Evolutionary conservation across 345 rosid genomes (phyloP).

Genomic region (Boechera retrofracta): DNA sequence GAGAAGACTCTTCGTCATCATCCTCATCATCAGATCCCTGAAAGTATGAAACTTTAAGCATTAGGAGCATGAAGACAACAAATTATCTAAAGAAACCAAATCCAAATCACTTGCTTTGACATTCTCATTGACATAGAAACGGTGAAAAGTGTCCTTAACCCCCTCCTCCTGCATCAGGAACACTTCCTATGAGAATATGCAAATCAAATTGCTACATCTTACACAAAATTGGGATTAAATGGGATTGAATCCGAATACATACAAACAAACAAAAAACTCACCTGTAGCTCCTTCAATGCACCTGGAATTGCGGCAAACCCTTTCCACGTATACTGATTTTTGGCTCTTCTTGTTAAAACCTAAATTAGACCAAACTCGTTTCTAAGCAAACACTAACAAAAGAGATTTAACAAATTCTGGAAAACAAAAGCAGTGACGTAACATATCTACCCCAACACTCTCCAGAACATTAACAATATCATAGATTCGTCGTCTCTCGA

Average conservation of each 20-base stretch:
- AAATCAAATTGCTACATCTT: slow-evolving; percentile 17
- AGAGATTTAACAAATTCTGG: background rate
- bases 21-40: slow-evolving; percentile 68
- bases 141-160: slow-evolving; percentile 52
- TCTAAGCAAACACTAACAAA: background rate
- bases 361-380: slow-evolving; percentile 30
- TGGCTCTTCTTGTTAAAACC: slow-evolving; percentile 75
- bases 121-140: slow-evolving; percentile 48
- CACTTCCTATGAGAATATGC: background rate
- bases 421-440: background rate
- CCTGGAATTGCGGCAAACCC: slow-evolving; percentile 75
- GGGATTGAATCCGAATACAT: background rate
- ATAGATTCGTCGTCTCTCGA: slow-evolving; percentile 86
- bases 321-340: slow-evolving; percentile 84
- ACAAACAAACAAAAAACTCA: slow-evolving; percentile 23
- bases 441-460: slow-evolving; percentile 77
- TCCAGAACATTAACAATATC: slow-evolving; percentile 89
- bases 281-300: slow-evolving; percentile 68
- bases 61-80: background rate
- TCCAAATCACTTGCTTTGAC: slow-evolving; percentile 57
- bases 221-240: background rate
- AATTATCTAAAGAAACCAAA: background rate
- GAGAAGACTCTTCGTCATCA: slow-evolving; percentile 63
- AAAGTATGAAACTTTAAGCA: background rate
- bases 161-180: slow-evolving; percentile 65